Conservation (phyloP, 257 asterid species). For the Rauvolfia tetraphylla region DNA sequence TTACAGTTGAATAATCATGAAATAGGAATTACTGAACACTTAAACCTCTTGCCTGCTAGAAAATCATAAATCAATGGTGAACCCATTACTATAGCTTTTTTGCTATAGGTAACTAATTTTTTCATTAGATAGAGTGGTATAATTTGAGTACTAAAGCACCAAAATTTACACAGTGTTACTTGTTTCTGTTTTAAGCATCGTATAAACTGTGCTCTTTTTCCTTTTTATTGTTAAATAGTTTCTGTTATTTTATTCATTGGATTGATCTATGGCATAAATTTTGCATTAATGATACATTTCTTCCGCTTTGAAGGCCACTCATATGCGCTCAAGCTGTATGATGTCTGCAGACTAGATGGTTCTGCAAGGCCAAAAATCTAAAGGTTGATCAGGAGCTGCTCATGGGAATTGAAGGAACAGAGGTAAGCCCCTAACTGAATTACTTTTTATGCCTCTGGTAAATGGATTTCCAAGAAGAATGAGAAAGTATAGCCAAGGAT, state of each 20-base stretch:
- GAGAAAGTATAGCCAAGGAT: conserved; percentile 53
- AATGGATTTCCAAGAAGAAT: conserved; percentile 69
- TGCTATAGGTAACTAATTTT: too few species aligned
- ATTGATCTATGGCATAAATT: too few species aligned
- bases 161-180: background rate
- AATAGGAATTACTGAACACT: background rate
- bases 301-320: background rate
- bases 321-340: background rate
- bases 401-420: conserved; percentile 50
- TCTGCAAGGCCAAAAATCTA: conserved; percentile 29
- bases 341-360: background rate
- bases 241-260: background rate
- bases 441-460: conserved; percentile 73
- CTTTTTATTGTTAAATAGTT: background rate
- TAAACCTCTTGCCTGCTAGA: background rate
- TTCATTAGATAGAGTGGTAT: background rate
- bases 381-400: conserved; percentile 54
- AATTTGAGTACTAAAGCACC: background rate
- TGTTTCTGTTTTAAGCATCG: background rate
- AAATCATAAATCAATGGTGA: background rate
- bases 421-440: conserved; percentile 61
- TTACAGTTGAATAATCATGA: background rate
- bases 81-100: too few species aligned
- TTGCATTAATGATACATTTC: background rate
- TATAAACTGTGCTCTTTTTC: background rate